These are phyloP conservation scores for Fusarium pseudograminearum DNA, from an alignment of 2,329 filamentous ascomycete genomes.

Conservation along the genomic window DNA sequence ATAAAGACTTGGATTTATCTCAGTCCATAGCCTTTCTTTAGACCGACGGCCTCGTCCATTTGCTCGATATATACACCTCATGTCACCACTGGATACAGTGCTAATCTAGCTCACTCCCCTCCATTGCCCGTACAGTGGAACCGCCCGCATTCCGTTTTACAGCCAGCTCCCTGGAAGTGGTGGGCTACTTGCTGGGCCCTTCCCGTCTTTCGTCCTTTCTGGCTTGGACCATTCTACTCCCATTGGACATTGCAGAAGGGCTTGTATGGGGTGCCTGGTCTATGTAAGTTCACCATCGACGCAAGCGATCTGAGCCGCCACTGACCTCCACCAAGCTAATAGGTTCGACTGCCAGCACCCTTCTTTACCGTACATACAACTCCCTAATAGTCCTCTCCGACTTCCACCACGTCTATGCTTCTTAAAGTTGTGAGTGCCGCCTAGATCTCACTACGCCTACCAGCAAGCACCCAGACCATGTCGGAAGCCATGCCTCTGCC, in stretches of 20 bases:
- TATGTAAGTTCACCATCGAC: slow-evolving; percentile 46
- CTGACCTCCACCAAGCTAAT: slow-evolving; percentile 29
- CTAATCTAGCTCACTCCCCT: slow-evolving; percentile 34
- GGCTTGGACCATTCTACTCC: slow-evolving; percentile 31
- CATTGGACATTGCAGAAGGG: slow-evolving; percentile 34
- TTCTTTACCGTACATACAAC: slow-evolving; percentile 27
- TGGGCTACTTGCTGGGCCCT: slow-evolving; percentile 41
- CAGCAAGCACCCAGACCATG: slow-evolving; percentile 44
- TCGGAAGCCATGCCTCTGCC: slow-evolving; percentile 46
- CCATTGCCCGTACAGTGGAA: slow-evolving; percentile 40
- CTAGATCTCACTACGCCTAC: slow-evolving; percentile 27
- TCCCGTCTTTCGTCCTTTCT: slow-evolving; percentile 36
- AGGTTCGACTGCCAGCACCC: slow-evolving; percentile 30
- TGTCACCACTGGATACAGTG: slow-evolving; percentile 27
- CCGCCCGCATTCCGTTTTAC: slow-evolving; percentile 45
- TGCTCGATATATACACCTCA: slow-evolving; percentile 22
- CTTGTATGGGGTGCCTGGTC: slow-evolving; percentile 31
- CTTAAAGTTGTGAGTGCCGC: slow-evolving; percentile 36
- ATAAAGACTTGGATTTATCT: slow-evolving; percentile 14
- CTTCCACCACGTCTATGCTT: slow-evolving; percentile 38
- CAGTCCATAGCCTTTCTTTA: slow-evolving; percentile 22
- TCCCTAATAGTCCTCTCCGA: slow-evolving; percentile 25
- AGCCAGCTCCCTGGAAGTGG: slow-evolving; percentile 43
- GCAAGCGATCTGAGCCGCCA: slow-evolving; percentile 41
- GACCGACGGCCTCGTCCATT: slow-evolving; percentile 8